Base-by-base conservation (phyloP, 1,139 yeast species). In the Nematodospora anomalae region DNA sequence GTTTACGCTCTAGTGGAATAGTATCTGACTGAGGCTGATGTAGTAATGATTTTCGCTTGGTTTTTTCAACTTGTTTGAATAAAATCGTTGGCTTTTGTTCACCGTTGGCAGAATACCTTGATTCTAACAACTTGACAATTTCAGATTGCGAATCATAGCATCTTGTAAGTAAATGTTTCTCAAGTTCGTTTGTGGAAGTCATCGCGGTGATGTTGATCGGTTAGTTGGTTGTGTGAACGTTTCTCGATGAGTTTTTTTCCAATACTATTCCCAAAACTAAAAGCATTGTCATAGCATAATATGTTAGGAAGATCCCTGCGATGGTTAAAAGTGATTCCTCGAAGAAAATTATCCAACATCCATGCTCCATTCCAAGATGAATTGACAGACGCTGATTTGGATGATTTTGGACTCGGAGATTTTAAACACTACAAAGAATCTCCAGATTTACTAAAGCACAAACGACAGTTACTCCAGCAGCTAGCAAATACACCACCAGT, bases 81-180 rank as follows among this genome's bases (percentile, higher is more conserved):
- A 74, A 59, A 30, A 83, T 55, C 28, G 67, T 64, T 15, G 86
- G 84, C 55, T 79, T 81, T 50, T 80, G 87, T 23, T 67, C 67
- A 2, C 86, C 87, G 0, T 62, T 56, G 11, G 57, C 42, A 0
- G 85, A 75, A 55, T 83, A 84, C 34, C 92, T 57, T 5, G 72
- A 60, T 27, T 70, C 70, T 18, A 84, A 57, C 1, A 82, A 61
- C 44, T 79, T 74, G 11, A 70, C 55, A 4, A 80, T 69, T 60
- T 41, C 60, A 35, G 55, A 71, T 53, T 52, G 51, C 4, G 66
- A 63, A 30, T 57, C 64, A 46, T 71, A 70, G 50, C 81, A 69
- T 39, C 85, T 58, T 2, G 79, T 60, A 13, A 84, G 66, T 14
- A 84, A 60, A 37, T 53, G 61, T 33, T 41, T 68, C 52, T 82